Evolutionary conservation across 495 filamentous ascomycete species (phyloP).

Genomic region (Penicillium lagena): DNA sequence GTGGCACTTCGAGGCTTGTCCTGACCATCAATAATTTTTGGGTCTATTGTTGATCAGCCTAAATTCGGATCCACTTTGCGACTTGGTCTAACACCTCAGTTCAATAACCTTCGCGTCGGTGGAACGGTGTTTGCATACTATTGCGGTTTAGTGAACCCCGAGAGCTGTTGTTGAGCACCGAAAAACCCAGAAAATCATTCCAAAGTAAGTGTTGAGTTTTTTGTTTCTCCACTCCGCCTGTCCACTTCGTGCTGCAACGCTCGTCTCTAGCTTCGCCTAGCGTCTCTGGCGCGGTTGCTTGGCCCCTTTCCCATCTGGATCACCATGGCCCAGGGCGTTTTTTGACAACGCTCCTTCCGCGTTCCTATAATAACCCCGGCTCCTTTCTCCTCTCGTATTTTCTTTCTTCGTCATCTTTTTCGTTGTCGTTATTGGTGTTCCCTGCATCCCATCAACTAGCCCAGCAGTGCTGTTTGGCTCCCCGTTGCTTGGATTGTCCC

Average conservation of each 20-base stretch:
- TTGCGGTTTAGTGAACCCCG: slow-evolving; percentile 12
- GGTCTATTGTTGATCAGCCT: neutral
- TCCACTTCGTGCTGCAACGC: neutral
- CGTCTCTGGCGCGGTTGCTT: neutral
- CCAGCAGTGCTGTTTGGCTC: slow-evolving; percentile 29
- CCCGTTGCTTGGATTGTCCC: slow-evolving; percentile 10
- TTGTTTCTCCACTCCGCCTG: neutral
- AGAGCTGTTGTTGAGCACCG: neutral
- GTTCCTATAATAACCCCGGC: slow-evolving; percentile 13
- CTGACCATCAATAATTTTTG: no score
- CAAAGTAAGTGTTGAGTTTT: slow-evolving; percentile 5
- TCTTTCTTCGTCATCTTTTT: slow-evolving; percentile 16
- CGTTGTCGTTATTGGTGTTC: no score
- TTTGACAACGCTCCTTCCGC: neutral
- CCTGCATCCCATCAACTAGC: slow-evolving; percentile 6
- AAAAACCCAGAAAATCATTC: neutral
- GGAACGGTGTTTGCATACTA: slow-evolving; percentile 22
- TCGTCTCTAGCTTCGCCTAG: no score
- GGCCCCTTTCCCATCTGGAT: neutral
- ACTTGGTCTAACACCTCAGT: no score
- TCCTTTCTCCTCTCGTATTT: slow-evolving; percentile 6
- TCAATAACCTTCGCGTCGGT: slow-evolving; percentile 10
- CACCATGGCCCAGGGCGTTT: neutral
- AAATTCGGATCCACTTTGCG: neutral
- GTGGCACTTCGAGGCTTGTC: neutral